Conservation (phyloP, 2,329 filamentous ascomycete species). For the Fusarium sp. region DNA sequence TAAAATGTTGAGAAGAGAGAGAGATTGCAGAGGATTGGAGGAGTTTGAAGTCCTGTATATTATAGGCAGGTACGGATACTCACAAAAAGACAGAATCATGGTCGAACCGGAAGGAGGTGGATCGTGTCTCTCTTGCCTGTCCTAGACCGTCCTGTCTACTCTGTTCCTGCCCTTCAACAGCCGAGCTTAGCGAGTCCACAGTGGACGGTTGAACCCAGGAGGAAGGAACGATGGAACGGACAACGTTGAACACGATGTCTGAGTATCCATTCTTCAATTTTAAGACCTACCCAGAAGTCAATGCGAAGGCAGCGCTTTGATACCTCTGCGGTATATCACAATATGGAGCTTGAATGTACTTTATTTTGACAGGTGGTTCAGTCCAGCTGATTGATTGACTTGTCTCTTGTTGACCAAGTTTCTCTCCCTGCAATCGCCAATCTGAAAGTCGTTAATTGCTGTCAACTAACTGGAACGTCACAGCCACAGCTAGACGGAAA, state of each 20-base stretch:
- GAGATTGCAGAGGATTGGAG: neutral
- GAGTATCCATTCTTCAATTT: conserved; percentile 1
- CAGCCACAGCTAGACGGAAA: conserved; percentile 24
- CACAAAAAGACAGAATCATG: neutral
- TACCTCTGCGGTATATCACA: neutral
- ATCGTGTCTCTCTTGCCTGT: conserved; percentile 24
- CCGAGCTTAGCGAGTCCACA: conserved; percentile 26
- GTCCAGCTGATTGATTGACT: neutral
- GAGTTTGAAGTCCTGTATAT: neutral
- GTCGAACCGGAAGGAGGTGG: conserved; percentile 17
- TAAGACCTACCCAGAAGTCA: neutral
- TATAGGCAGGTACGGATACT: neutral
- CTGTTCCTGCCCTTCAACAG: conserved; percentile 7
- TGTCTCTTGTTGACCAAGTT: neutral
- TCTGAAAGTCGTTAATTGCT: conserved; percentile 24
- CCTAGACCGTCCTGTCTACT: no score
- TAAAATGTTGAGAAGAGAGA: neutral
- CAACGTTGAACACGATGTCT: conserved; percentile 15
- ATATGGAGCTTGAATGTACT: neutral
- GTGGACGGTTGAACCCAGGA: conserved; percentile 20
- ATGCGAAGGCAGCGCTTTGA: neutral
- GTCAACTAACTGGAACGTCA: conserved; percentile 12
- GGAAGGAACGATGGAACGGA: conserved; percentile 19
- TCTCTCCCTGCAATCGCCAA: conserved; percentile 31
- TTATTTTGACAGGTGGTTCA: neutral